These are phyloP conservation scores for Dictyostelium citrinum DNA, from an alignment of 78 protist genomes.

Conservation along the genomic window DNA sequence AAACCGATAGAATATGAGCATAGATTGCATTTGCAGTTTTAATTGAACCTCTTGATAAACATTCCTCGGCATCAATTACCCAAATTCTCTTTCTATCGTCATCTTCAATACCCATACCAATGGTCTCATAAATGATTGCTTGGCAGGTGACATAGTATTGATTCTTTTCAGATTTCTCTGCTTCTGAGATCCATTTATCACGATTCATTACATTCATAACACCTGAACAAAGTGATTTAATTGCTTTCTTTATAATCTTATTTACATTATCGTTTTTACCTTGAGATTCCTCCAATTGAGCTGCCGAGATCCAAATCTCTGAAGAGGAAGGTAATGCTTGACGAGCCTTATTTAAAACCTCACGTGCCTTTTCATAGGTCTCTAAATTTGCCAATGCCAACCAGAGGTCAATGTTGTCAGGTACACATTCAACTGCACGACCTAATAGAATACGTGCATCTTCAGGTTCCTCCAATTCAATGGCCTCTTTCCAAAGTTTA, in stretches of 20 bases:
- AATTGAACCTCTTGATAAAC: conserved; percentile 31
- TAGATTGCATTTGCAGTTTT: conserved; percentile 88
- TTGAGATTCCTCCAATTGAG: conserved; percentile 94
- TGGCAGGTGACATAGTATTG: conserved; percentile 64
- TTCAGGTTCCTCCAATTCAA: conserved; percentile 90
- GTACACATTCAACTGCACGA: conserved; percentile 94
- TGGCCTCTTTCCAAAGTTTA: conserved; percentile 95
- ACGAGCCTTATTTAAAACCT: conserved; percentile 93
- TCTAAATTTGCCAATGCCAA: conserved; percentile 96
- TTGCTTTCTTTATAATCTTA: conserved; percentile 69
- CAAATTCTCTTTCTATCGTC: conserved; percentile 92
- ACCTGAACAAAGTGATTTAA: conserved; percentile 58
- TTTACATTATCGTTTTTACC: conserved; percentile 66
- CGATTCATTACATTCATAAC: conserved; percentile 54
- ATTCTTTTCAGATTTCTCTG: conserved; percentile 85
- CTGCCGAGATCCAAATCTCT: conserved; percentile 97
- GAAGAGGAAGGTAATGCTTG: conserved; percentile 81
- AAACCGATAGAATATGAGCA: conserved; percentile 83
- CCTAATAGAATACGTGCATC: conserved; percentile 92
- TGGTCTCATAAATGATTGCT: conserved; percentile 76
- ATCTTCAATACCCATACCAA: conserved; percentile 91
- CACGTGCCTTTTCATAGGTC: conserved; percentile 89
- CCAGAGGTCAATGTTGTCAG: conserved; percentile 94
- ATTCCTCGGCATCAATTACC: conserved; percentile 93
- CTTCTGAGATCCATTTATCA: conserved; percentile 90